These are phyloP conservation scores for Nakazawaea sp. DNA, from an alignment of 805 yeast species.

Conservation along the genomic window DNA sequence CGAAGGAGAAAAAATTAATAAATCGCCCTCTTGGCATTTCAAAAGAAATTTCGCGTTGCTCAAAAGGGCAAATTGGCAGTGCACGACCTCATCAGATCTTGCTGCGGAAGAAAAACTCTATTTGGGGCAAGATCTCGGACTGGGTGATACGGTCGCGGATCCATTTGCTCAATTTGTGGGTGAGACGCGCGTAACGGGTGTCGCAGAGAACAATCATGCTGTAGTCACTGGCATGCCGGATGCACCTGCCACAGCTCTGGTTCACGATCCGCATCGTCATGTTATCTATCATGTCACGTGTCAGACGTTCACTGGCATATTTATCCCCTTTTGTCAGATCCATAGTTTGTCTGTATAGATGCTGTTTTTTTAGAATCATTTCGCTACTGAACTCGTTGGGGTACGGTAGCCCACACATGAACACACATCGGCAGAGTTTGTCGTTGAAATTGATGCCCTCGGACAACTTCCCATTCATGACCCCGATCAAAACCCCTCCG, in stretches of 20 bases:
- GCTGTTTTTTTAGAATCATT: conserved; percentile 53
- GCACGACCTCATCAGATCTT: too few relatives aligned
- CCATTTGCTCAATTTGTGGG: conserved; percentile 68
- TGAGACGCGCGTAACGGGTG: conserved; percentile 48
- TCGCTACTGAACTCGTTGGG: conserved; percentile 85
- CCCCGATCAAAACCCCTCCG: conserved; percentile 73
- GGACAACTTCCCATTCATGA: conserved; percentile 88
- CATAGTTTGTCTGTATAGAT: background rate
- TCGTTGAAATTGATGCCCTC: conserved; percentile 93
- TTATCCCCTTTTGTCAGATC: too few relatives aligned
- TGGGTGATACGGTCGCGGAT: conserved; percentile 34
- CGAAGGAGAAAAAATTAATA: too few relatives aligned
- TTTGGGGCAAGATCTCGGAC: background rate
- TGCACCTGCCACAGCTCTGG: conserved; percentile 89
- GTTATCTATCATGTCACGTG: conserved; percentile 65
- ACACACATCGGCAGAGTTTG: conserved; percentile 77
- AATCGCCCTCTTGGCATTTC: too few relatives aligned
- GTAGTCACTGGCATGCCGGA: conserved; percentile 76
- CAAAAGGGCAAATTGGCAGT: too few relatives aligned
- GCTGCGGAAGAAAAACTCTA: background rate
- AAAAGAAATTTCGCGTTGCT: too few relatives aligned
- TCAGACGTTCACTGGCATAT: conserved; percentile 34
- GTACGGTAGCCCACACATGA: conserved; percentile 84
- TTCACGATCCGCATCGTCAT: conserved; percentile 87
- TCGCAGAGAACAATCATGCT: conserved; percentile 72